phyloP scores from a whole-genome alignment of 1,284 basidiomycete species.

The Fomitiporia mediterranea region DNA sequence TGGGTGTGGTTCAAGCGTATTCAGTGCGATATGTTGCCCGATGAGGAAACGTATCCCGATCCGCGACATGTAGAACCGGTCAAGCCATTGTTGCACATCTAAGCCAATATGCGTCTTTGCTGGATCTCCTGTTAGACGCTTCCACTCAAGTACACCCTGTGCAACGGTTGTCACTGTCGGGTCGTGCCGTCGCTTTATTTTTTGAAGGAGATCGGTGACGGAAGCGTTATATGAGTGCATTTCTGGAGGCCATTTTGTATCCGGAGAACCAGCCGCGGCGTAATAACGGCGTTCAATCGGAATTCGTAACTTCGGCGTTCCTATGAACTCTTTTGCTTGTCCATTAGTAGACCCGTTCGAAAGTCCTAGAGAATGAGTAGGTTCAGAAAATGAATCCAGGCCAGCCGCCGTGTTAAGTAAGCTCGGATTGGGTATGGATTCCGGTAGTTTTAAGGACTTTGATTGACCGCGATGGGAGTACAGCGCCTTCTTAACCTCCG shows the following conservation, averaged over 20 bases:
- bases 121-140: conserved; percentile 49
- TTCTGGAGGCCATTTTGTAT: conserved; percentile 85
- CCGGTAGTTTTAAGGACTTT: conserved; percentile 43
- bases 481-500: conserved; percentile 65
- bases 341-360: conserved; percentile 32
- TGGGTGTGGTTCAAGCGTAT: conserved; percentile 81
- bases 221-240: conserved; percentile 90
- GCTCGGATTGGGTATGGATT: conserved; percentile 69
- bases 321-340: conserved; percentile 22
- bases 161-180: conserved; percentile 97
- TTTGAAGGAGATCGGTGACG: conserved; percentile 85
- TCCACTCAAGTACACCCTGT: conserved; percentile 84
- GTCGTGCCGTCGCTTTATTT: conserved; percentile 94
- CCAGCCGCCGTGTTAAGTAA: conserved; percentile 28
- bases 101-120: conserved; percentile 60
- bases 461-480: conserved; percentile 41
- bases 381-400: conserved; percentile 12
- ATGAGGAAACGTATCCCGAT: conserved; percentile 97
- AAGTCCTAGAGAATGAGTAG: conserved; percentile 22
- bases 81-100: conserved; percentile 93
- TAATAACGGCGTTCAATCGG: conserved; percentile 84
- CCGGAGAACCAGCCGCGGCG: conserved; percentile 52
- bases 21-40: conserved; percentile 91
- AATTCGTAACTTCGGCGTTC: conserved; percentile 49
- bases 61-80: conserved; percentile 95